Conservation (phyloP, 106 monocot genomes). For the Amphibolis antarctica region DNA sequence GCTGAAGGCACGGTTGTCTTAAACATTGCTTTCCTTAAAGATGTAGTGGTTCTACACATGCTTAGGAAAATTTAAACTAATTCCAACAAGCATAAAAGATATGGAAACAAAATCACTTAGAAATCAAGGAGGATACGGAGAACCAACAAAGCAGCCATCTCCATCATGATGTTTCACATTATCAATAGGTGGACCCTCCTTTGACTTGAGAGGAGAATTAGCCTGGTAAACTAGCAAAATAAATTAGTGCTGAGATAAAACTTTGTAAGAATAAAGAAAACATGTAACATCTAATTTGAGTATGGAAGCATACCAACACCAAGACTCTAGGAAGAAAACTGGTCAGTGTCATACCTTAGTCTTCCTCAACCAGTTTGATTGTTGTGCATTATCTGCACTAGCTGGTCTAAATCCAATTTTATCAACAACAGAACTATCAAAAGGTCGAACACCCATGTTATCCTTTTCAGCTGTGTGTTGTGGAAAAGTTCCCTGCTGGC, state of each 20-base stretch:
- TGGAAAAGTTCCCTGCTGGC: not conserved
- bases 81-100: not conserved
- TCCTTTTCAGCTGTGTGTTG: not conserved
- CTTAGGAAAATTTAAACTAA: constrained; percentile 9
- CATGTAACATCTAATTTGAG: not conserved
- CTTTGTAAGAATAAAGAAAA: not conserved
- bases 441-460: not conserved
- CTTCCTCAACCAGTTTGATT: constrained; percentile 1
- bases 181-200: not conserved
- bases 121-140: constrained; percentile 41
- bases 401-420: not conserved
- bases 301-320: not conserved
- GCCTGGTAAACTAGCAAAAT: constrained; percentile 2
- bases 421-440: not conserved
- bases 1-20: constrained; percentile 41
- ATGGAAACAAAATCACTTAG: not conserved
- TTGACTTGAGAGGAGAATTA: not conserved
- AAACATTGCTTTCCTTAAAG: constrained; percentile 29
- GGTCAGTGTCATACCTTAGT: not conserved
- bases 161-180: constrained; percentile 22
- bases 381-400: not conserved
- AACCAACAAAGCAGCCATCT: constrained; percentile 46
- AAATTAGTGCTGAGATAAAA: not conserved
- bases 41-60: constrained; percentile 31
- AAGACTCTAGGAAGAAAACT: not conserved